Conservation (phyloP, 192 early-diverging fungal species). For the Coemansia asiatica region DNA sequence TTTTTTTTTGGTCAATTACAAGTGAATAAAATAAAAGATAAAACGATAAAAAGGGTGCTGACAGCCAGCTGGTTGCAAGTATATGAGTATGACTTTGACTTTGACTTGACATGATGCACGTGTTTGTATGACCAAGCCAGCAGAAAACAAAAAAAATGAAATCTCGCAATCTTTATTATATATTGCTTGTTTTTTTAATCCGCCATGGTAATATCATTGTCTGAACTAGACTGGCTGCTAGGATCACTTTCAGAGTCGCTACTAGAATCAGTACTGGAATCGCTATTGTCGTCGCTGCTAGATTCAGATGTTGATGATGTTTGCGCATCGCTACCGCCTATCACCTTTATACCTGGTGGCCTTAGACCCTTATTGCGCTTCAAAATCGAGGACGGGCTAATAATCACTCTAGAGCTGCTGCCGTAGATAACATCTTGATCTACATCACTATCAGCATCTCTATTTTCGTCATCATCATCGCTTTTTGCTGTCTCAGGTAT, state of each 20-base stretch:
- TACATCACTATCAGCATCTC: not conserved
- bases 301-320: not conserved
- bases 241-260: constrained; percentile 1
- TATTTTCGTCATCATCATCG: constrained; percentile 3
- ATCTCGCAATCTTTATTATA: not conserved
- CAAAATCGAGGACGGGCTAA: constrained; percentile 9
- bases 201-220: not conserved
- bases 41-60: not conserved
- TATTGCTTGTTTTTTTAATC: not conserved
- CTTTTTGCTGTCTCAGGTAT: not conserved
- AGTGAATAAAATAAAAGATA: not conserved
- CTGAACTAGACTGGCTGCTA: not conserved
- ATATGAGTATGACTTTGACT: not conserved
- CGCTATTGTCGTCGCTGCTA: not conserved
- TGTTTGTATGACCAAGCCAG: not conserved
- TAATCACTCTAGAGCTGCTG: constrained; percentile 6
- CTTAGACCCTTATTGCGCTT: not conserved
- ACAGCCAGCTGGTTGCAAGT: not conserved
- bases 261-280: constrained; percentile 2
- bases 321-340: not conserved
- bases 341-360: constrained; percentile 17
- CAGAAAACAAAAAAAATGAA: not conserved
- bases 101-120: not conserved
- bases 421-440: not conserved
- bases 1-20: not conserved